A percentile compares a stretch with the other conserved stretches of the same genome.
Conservation (phyloP, 176 grass and related monocot species). For the Hyparrhenia diplandra region DNA sequence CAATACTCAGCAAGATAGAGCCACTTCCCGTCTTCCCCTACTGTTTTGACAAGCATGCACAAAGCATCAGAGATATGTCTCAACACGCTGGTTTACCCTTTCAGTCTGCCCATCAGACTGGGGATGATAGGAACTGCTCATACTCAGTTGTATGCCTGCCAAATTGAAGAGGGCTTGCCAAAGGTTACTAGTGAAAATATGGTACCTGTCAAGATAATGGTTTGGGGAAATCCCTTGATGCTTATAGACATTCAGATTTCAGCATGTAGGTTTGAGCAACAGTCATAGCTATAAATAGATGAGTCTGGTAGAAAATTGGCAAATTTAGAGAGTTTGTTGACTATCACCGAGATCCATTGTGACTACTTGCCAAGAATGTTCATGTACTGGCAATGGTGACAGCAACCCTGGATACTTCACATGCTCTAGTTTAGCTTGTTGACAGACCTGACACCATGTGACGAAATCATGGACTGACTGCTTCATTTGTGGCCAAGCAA, state of each 20-base stretch:
- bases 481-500: neutral
- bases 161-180: neutral
- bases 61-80: no score
- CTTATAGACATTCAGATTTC: neutral
- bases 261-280: neutral
- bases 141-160: no score
- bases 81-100: no score
- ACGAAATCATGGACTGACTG: neutral
- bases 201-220: neutral
- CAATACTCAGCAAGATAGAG: no score
- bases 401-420: neutral
- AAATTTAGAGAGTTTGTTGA: neutral
- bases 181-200: neutral
- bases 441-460: neutral
- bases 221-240: neutral
- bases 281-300: neutral
- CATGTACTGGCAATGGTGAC: neutral
- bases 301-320: neutral
- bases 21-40: no score
- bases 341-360: neutral
- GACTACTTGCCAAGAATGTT: neutral
- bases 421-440: neutral
- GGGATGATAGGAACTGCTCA: no score
- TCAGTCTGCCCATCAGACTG: no score
- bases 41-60: no score